phyloP scores from a whole-genome alignment of 352 stramenopile genomes.

The Blastocystis sp. region DNA sequence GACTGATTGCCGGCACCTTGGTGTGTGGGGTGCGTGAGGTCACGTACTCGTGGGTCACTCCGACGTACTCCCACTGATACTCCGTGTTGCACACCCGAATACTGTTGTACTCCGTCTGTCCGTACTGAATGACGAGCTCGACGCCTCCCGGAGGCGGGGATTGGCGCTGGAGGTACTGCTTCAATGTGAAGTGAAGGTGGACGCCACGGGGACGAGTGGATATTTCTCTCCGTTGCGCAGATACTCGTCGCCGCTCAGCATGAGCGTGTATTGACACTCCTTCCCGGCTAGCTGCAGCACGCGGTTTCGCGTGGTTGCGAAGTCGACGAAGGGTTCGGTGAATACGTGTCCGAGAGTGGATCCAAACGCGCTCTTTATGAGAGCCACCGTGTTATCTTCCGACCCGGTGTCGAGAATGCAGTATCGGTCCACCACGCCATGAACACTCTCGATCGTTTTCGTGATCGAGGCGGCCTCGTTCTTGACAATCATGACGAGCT shows the following conservation, averaged over 20 bases:
- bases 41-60: constrained; percentile 71
- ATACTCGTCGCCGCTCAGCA: constrained; percentile 71
- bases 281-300: constrained; percentile 58
- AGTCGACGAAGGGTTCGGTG: constrained; percentile 58
- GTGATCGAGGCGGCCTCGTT: constrained; percentile 44
- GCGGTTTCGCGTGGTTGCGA: constrained; percentile 54
- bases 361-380: constrained; percentile 42
- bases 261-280: constrained; percentile 67
- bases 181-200: constrained; percentile 24
- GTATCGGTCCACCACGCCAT: constrained; percentile 56
- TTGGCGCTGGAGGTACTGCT: not conserved
- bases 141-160: constrained; percentile 9
- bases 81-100: constrained; percentile 67
- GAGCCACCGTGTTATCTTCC: constrained; percentile 19
- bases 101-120: constrained; percentile 59
- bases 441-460: constrained; percentile 43
- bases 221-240: constrained; percentile 66
- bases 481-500: constrained; percentile 71
- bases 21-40: constrained; percentile 49
- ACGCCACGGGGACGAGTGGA: not conserved
- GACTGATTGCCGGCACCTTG: not conserved
- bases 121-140: constrained; percentile 54
- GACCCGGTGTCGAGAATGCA: constrained; percentile 67
- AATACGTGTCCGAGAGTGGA: not conserved
- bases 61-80: constrained; percentile 46